Base-by-base conservation (phyloP, 1,284 basidiomycete species). In the Cryptococcus depauperatus region DNA sequence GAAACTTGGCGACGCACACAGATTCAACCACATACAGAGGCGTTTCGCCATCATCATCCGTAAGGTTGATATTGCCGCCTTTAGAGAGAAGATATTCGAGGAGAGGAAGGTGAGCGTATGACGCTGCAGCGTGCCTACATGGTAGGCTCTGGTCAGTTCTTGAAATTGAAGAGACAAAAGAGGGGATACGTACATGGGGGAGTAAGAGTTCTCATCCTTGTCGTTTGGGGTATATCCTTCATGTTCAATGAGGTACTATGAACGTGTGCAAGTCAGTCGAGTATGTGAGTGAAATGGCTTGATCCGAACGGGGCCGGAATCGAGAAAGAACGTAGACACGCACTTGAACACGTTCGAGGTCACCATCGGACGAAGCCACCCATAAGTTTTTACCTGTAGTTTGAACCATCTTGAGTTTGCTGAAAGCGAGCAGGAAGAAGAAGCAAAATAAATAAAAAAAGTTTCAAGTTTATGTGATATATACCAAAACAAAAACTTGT, bases 1-100 rank as follows among this genome's bases (percentile, higher is more conserved):
- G 79, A 69, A 78, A 85, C 25, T 74, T 75, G 0, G 90, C 89
- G 0, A 85, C 85, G 43, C 81, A 78, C 43, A 87, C 63, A 57
- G 78, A 78, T 70, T 95, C 90, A 41, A 86, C 85, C n/a, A 85
- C 84, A 73, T 84, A 95, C 14, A 95, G 74, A 8, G 90, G 89
- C 3, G 89, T 92, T 64, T 93, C 90, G 16, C 85, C 85, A 64
- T 95, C 91, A 41, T 76, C 76, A 64, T 95, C 90, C 3, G 79
- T 76, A 47, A 90, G 70, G 62, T 95, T 91, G 52, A 92, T 84
- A 64, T 93, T 77, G 44, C 89, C 91, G 18, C 89, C 88, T 58
- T 76, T 76, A 13, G 79, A 76, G 49, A 90, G 74, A 45, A 95
- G 79, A 72, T 87, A 92, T 23, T 79, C 76, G 19, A 95, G 74